Conservation (phyloP, 148 eudicot species). For the Spergularia marina region DNA sequence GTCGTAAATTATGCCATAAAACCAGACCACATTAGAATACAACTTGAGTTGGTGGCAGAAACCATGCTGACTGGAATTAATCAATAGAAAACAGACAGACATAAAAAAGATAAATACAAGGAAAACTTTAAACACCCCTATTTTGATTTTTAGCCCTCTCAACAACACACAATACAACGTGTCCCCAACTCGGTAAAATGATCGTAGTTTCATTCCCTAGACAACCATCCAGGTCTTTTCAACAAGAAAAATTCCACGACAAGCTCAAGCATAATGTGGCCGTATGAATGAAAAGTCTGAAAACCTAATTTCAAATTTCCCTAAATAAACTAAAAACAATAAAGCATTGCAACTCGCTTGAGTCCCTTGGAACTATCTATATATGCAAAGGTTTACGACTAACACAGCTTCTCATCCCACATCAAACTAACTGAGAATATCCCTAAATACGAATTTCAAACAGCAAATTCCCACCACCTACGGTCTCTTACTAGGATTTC, state of each 20-base stretch:
- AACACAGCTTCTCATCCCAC: too few relatives aligned
- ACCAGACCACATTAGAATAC: not conserved
- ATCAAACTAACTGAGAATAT: too few relatives aligned
- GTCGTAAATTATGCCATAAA: conserved; percentile 4
- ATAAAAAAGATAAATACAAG: too few relatives aligned
- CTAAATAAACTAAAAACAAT: not conserved
- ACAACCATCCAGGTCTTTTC: not conserved
- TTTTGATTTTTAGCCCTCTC: too few relatives aligned
- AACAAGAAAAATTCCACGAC: not conserved
- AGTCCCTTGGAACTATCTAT: not conserved
- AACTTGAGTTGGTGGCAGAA: not conserved
- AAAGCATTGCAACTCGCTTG: not conserved
- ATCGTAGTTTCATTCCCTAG: too few relatives aligned
- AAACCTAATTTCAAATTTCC: not conserved
- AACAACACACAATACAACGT: too few relatives aligned
- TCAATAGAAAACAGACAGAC: not conserved
- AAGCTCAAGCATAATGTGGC: not conserved
- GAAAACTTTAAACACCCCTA: too few relatives aligned
- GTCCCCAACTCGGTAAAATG: too few relatives aligned
- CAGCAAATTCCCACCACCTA: too few relatives aligned
- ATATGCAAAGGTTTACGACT: too few relatives aligned
- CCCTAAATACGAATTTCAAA: too few relatives aligned
- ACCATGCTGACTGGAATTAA: not conserved
- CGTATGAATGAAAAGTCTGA: not conserved
- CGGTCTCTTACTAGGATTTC: too few relatives aligned